Base-by-base conservation (phyloP, 495 filamentous ascomycete genomes). In the Daldinia vernicosa region DNA sequence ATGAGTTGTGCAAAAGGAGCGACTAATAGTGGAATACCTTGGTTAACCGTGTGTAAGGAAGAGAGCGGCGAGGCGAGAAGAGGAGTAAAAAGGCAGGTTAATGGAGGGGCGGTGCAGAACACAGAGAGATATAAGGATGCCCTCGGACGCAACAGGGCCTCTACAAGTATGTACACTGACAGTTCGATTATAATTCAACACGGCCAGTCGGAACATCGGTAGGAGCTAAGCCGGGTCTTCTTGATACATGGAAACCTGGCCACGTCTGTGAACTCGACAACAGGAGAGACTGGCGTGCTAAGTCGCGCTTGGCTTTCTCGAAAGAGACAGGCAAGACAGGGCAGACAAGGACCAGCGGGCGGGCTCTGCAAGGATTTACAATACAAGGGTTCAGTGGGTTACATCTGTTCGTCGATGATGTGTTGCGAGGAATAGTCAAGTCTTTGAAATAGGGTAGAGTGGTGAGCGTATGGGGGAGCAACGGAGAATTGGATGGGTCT, bases 161-260 rank as follows among this genome's bases (percentile, higher is more conserved):
- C 63, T 51, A 64, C 47, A 51, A n/a, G 30, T 35, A 56, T 54
- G 47, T 28, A 75, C 77, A 75, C 74, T 78, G 76, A 70, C 75
- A 71, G 67, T 71, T 68, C 71, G 71, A 76, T 64, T 63, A 74
- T 74, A 72, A 75, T 77, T 76, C 80, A 80, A 78, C 78, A 79
- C 75, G 80, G 79, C 77, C 79, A 79, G 75, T 80, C 79, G 81
- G 83, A 80, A 81, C 82, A 75, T 79, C 81, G 80, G 83, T 83
- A 84, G 80, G 81, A 82, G 78, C 79, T 81, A 81, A 81, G 80
- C 82, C 82, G 82, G 66, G 81, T 77, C 80, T 80, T 75, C 79
- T 79, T 83, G 82, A 80, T 80, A 81, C 81, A 56, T 56, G 30
- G 17, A 83, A 80, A 77, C 81, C 76, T 80, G 79, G 77, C 79